Evolutionary conservation across 306 rosid genomes (phyloP), one percentile per base, ranked within the genome.

Genomic region (Begonia peltatifolia): DNA sequence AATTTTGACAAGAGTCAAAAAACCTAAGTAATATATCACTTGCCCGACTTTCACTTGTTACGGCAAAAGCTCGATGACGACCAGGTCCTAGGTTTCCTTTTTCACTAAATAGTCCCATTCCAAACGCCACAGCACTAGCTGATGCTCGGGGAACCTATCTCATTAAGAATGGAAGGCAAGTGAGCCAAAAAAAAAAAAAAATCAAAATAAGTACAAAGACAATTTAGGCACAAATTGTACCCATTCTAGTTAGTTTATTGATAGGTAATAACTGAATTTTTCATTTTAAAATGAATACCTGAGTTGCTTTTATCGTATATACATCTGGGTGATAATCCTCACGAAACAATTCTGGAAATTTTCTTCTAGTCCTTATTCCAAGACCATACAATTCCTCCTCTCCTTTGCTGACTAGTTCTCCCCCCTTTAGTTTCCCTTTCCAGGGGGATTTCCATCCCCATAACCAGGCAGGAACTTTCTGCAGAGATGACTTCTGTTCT

Each of bases 51-150:
- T 90, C 97, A 69, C 92, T 74, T 46, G 68, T 67, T 12, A 85
- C 94, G 20, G 97, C 63, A 79, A 90, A 90, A 56, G 95, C 97
- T 71, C 84, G 82, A 46, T 80, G 75, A 44, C 48, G 53, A 41
- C 81, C 94, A 41, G 75, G 72, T 55, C 97, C 97, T 63, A 90
- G 95, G 63, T 64, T 80, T 71, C 95, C 97, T 68, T 64, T 80
- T 35, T 85, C 84, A 46, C 66, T 65, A 51, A 85, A 86, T 64
- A 90, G 73, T 63, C 87, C 97, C 84, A 90, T 83, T 38, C 97
- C 97, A 73, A 83, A 90, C 72, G 95, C 87, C 65, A 90, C 95
- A 44, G 95, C 97, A 74, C 97, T 85, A 58, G 97, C 95, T 25
- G 94, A 78, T n/a, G 97, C 94, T 60, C 95, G 85, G 43, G 94